These are phyloP conservation scores for Monosporozyma yasuniensis DNA, from an alignment of 805 yeast genomes.

Conservation along the genomic window DNA sequence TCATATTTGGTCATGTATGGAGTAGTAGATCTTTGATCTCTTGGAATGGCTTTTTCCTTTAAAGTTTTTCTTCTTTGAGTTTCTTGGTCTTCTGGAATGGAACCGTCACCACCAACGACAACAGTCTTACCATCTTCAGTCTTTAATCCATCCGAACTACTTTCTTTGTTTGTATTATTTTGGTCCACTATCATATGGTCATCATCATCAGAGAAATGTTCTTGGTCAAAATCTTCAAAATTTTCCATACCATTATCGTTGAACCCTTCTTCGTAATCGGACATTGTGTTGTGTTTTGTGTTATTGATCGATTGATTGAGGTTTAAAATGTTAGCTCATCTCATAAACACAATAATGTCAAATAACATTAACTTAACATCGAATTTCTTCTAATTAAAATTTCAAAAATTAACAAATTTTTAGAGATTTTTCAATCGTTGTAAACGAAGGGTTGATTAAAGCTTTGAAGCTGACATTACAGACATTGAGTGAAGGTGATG, in stretches of 20 bases:
- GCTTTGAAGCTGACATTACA: no score
- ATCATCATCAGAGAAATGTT: constrained; percentile 70
- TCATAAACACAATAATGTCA: no score
- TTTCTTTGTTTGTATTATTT: constrained; percentile 30
- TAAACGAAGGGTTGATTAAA: no score
- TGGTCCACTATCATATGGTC: constrained; percentile 27
- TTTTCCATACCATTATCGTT: constrained; percentile 57
- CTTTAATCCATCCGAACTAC: constrained; percentile 5
- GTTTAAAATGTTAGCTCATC: no score
- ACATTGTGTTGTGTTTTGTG: constrained; percentile 21
- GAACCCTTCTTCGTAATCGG: constrained; percentile 51
- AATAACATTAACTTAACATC: no score
- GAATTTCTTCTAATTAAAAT: no score
- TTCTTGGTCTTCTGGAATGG: constrained; percentile 54
- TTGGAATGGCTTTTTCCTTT: constrained; percentile 80
- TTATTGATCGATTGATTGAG: background rate
- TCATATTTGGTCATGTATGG: constrained; percentile 99
- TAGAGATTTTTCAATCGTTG: no score
- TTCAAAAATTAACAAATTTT: no score
- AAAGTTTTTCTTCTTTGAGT: constrained; percentile 49
- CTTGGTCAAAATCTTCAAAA: constrained; percentile 78
- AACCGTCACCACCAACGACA: constrained; percentile 29
- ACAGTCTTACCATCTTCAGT: constrained; percentile 1
- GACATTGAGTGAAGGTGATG: no score
- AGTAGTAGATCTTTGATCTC: constrained; percentile 83